These are phyloP conservation scores for Pythium folliculosum DNA, from an alignment of 352 stramenopile species.

Conservation along the genomic window DNA sequence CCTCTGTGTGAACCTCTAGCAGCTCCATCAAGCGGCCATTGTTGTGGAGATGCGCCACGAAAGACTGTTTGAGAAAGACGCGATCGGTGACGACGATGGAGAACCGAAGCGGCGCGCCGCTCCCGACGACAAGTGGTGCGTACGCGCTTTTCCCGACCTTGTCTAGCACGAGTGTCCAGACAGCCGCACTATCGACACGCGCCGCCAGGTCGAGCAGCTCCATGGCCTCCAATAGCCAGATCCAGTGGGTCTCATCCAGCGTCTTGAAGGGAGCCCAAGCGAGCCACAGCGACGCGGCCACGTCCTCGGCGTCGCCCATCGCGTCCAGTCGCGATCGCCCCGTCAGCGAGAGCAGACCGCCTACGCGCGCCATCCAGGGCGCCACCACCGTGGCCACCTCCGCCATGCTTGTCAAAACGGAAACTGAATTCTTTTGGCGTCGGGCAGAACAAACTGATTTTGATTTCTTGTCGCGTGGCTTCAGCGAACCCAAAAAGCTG, in stretches of 20 bases:
- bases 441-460: no score
- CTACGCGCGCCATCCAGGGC: neutral
- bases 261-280: neutral
- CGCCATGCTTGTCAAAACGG: no score
- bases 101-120: neutral
- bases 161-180: neutral
- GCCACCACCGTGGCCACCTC: neutral
- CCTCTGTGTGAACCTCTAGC: neutral
- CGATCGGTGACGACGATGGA: neutral
- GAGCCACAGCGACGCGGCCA: no score
- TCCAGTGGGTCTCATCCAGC: neutral
- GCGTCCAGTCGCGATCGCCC: no score
- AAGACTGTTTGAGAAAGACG: neutral
- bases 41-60: neutral
- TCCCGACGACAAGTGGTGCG: neutral
- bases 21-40: neutral
- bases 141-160: neutral
- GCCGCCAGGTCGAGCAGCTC: conserved; percentile 4
- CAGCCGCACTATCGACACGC: neutral
- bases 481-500: no score
- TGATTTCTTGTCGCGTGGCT: no score
- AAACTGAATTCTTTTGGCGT: no score
- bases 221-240: conserved; percentile 1
- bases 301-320: no score
- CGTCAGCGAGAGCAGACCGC: neutral